Conservation (phyloP, 202 grass and related monocot species). For the Eragrostis tef region DNA sequence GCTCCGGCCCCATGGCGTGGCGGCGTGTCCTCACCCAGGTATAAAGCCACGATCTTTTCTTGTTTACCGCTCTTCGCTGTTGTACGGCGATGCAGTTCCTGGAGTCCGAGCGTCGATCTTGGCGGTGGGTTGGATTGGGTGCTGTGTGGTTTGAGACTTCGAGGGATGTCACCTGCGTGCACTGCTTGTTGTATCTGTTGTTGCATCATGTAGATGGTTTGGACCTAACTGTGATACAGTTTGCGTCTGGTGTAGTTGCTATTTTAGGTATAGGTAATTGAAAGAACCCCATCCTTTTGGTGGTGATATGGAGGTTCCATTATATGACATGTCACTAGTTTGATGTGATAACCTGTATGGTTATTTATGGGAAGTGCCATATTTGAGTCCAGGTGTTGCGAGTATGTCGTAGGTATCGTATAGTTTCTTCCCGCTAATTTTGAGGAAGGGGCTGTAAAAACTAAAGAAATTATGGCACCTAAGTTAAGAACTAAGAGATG, state of each 20-base stretch:
- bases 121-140: slow-evolving; percentile 18
- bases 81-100: not conserved
- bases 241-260: slow-evolving; percentile 8
- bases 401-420: not conserved
- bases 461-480: not conserved
- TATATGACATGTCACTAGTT: not conserved
- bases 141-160: not conserved
- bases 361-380: slow-evolving; percentile 15
- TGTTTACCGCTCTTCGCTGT: not conserved
- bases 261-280: not conserved
- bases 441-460: slow-evolving; percentile 2
- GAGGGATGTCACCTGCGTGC: not conserved
- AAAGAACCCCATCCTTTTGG: not conserved
- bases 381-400: slow-evolving; percentile 2
- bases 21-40: slow-evolving; percentile 62
- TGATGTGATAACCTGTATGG: slow-evolving; percentile 2
- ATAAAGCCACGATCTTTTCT: not conserved
- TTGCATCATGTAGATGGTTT: slow-evolving; percentile 22
- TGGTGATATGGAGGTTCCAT: not conserved
- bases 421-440: slow-evolving; percentile 14
- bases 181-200: not conserved
- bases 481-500: slow-evolving; percentile 1
- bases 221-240: not conserved
- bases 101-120: slow-evolving; percentile 31
- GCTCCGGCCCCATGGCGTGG: slow-evolving; percentile 53